These are phyloP conservation scores for Thozetella sp. DNA, from an alignment of 495 filamentous ascomycete species.

Conservation along the genomic window DNA sequence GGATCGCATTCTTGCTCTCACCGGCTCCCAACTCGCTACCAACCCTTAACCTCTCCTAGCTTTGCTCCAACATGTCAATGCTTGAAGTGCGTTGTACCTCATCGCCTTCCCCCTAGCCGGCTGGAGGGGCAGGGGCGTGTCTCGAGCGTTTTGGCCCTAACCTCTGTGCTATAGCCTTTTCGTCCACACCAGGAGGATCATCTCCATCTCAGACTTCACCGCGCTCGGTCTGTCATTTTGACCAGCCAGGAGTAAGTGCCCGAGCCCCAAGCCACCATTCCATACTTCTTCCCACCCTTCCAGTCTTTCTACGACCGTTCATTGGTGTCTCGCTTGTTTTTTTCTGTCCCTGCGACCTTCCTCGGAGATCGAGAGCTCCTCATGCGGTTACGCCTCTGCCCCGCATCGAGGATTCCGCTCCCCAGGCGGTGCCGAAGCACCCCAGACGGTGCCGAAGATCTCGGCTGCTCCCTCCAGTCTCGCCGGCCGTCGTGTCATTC, in stretches of 20 bases:
- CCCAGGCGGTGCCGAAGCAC: not conserved
- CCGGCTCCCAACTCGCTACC: not conserved
- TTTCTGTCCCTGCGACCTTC: not conserved
- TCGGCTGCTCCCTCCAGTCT: not conserved
- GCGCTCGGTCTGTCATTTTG: slow-evolving; percentile 80
- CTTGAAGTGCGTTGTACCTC: slow-evolving; percentile 25
- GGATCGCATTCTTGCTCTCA: too few relatives aligned
- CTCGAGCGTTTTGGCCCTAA: not conserved
- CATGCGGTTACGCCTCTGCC: not conserved
- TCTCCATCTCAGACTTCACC: slow-evolving; percentile 72
- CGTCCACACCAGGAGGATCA: slow-evolving; percentile 55
- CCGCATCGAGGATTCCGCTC: not conserved
- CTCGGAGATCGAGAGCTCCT: not conserved
- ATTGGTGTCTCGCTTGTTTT: not conserved
- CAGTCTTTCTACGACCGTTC: not conserved
- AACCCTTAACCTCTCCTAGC: not conserved
- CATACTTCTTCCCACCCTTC: not conserved
- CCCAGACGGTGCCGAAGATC: not conserved
- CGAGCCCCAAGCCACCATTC: not conserved
- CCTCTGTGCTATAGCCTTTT: slow-evolving; percentile 20
- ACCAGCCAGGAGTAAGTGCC: slow-evolving; percentile 68
- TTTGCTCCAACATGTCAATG: slow-evolving; percentile 22
- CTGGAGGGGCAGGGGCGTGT: too few relatives aligned
- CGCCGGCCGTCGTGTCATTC: too few relatives aligned
- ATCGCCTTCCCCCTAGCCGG: too few relatives aligned